These are phyloP conservation scores for Diutina mesorugosa DNA, from an alignment of 1,139 yeast species.

Conservation along the genomic window DNA sequence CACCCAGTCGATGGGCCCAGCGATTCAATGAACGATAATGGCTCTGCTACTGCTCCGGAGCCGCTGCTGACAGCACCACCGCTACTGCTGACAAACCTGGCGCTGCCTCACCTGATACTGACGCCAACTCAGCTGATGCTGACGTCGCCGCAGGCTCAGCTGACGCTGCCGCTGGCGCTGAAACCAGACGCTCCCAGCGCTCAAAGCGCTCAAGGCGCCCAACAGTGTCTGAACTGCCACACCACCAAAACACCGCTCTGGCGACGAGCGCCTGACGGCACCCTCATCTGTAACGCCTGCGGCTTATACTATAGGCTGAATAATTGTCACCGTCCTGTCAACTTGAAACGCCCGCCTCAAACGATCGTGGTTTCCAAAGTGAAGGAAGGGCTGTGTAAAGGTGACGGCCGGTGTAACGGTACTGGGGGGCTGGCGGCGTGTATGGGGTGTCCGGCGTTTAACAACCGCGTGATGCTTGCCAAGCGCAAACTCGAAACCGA, in stretches of 20 bases:
- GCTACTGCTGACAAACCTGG: not conserved
- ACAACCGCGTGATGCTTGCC: constrained; percentile 44
- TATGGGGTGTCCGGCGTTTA: constrained; percentile 72
- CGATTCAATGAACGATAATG: not conserved
- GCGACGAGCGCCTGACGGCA: constrained; percentile 58
- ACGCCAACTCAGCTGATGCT: not conserved
- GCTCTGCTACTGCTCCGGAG: not conserved
- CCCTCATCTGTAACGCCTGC: constrained; percentile 61
- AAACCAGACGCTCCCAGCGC: not conserved
- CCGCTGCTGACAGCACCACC: not conserved
- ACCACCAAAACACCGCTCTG: constrained; percentile 60
- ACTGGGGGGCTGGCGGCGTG: constrained; percentile 78
- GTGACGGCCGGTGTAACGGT: constrained; percentile 78
- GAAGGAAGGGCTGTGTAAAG: constrained; percentile 58
- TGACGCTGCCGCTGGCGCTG: not conserved
- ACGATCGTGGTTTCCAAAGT: constrained; percentile 30
- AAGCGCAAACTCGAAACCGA: constrained; percentile 8
- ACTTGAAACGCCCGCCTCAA: constrained; percentile 51
- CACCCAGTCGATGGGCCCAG: not conserved
- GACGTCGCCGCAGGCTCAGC: not conserved
- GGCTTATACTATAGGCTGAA: constrained; percentile 47
- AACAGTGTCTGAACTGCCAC: constrained; percentile 52
- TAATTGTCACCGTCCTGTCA: constrained; percentile 41
- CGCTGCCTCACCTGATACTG: not conserved
- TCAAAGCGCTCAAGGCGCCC: constrained; percentile 14